Evolutionary conservation across 768 basidiomycete species (phyloP), one percentile per base, ranked within the genome.

Genomic region (Suillus paluster): DNA sequence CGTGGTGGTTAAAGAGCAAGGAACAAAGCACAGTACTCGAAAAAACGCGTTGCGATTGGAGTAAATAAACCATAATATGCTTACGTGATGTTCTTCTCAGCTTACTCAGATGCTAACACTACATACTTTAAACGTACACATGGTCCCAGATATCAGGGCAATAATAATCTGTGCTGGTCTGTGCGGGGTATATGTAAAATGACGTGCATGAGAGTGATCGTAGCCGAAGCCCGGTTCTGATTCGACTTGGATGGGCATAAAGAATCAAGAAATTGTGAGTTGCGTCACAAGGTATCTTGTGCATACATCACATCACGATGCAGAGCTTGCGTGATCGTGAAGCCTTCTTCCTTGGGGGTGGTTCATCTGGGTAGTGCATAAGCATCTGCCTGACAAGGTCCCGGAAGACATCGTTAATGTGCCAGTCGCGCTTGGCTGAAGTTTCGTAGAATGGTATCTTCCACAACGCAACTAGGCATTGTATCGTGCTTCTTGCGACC

Each of bases 351-450:
- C 75, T 75, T 36, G 73, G 69, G 46, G 69, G 61, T 41, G 61
- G 62, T 36, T 84, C 82, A 42, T 77, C 68, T 19, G 90, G 90
- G 71, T 88, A 91, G 62, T 82, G 82, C 57, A 66, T 73, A 34
- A 88, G 83, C 91, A 94, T 91, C 67, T 90, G 91, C 64, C 83
- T 82, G 52, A 92, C 77, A 33, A 94, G 81, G 63, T 90, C 89
- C 67, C 90, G 86, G 70, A 94, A 94, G 19, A 90, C 91, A 42
- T 92, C 90, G 10, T 77, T 77, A 58, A 94, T 82, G 66, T 94
- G 86, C 91, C 90, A 92, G 69, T 93, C 87, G 52, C 85, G 81
- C 73, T 94, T 94, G 11, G 92, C 91, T n/a, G 91, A 93, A 3
- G 92, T 94, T 77, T 94, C 93, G 70, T 90, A 94, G 69, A 92